A percentile compares a stretch with the other conserved stretches of the same genome.
These are phyloP conservation scores for Leishmania aethiopica DNA, from an alignment of 208 protist species.

Conservation along the genomic window DNA sequence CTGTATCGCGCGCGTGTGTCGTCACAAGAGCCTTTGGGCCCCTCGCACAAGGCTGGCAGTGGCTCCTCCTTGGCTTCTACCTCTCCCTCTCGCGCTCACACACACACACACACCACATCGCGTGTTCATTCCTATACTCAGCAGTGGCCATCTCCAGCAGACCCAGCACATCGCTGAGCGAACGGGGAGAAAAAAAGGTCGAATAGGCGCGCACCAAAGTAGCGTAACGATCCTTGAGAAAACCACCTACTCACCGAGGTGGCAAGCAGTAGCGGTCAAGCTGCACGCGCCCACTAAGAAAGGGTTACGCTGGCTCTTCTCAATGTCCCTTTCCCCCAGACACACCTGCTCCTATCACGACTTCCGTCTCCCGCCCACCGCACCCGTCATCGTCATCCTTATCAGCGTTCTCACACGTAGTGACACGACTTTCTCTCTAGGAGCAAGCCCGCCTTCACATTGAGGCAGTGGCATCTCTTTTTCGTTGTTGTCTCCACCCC, in stretches of 20 bases:
- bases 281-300: neutral
- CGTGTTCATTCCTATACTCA: neutral
- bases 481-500: neutral
- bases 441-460: neutral
- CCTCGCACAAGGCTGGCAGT: neutral
- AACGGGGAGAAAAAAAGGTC: neutral
- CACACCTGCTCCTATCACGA: neutral
- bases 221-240: neutral
- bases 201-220: neutral
- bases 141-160: neutral
- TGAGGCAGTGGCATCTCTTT: neutral
- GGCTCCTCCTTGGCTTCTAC: neutral
- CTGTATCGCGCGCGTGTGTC: neutral
- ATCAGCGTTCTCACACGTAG: neutral
- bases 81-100: neutral
- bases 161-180: neutral
- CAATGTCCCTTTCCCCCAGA: neutral
- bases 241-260: neutral
- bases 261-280: neutral
- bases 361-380: neutral
- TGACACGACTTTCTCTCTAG: neutral
- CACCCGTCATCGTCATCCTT: neutral
- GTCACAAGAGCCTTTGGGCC: neutral
- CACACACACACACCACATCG: neutral
- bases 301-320: neutral